These are phyloP conservation scores for Tolypocladium tropicale DNA, from an alignment of 2,329 filamentous ascomycete species.

Conservation along the genomic window DNA sequence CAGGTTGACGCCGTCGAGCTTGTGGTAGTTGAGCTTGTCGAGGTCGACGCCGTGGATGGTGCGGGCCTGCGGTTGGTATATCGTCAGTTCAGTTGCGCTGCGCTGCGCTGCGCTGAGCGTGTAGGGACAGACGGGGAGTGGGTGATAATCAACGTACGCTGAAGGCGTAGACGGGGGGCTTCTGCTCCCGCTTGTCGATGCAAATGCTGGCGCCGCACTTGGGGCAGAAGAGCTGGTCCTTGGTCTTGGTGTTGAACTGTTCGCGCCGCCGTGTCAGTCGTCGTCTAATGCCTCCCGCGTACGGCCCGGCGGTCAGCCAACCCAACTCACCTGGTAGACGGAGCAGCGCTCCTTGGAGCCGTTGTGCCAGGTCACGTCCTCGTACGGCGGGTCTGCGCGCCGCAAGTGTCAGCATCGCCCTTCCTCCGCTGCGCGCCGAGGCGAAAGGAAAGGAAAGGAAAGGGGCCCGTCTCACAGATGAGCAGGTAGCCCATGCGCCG, in stretches of 20 bases:
- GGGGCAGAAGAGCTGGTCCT: constrained; percentile 38
- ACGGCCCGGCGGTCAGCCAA: background rate
- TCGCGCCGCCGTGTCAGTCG: too few relatives aligned
- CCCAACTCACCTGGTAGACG: constrained; percentile 19
- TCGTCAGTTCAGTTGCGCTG: background rate
- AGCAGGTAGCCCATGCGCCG: constrained; percentile 39
- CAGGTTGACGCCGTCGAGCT: constrained; percentile 24
- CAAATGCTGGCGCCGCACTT: constrained; percentile 35
- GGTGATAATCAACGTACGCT: constrained; percentile 33
- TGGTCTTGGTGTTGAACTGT: constrained; percentile 35
- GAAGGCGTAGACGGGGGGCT: constrained; percentile 27
- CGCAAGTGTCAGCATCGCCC: background rate
- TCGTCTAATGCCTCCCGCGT: too few relatives aligned
- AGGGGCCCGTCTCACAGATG: constrained; percentile 27
- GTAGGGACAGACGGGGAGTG: background rate
- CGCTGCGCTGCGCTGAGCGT: background rate
- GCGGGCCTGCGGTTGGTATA: constrained; percentile 20
- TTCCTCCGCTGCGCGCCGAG: background rate
- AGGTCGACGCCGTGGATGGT: constrained; percentile 31
- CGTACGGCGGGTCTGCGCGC: constrained; percentile 25
- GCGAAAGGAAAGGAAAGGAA: background rate
- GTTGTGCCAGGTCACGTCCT: constrained; percentile 32
- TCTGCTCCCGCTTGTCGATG: constrained; percentile 29
- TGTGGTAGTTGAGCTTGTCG: constrained; percentile 22
- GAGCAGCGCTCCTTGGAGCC: constrained; percentile 22